phyloP scores from a whole-genome alignment of 345 rosid genomes.

The Moringa oleifera region DNA sequence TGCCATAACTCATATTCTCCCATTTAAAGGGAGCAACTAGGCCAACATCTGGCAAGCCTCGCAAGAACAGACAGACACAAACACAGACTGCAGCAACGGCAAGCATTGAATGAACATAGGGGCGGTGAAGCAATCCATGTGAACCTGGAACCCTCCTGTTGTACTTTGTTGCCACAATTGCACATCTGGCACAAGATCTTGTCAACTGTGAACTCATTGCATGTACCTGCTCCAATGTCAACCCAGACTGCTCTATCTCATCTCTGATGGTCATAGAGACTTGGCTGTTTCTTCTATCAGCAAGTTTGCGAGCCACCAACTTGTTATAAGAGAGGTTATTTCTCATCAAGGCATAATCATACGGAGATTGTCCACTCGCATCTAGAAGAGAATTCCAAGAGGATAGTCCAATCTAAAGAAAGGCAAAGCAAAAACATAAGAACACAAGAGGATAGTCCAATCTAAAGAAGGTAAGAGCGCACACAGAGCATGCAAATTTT shows the following conservation, averaged over 20 bases:
- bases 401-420: conserved; percentile 67
- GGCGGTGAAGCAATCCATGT: conserved; percentile 65
- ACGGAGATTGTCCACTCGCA: conserved; percentile 54
- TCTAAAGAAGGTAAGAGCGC: no score
- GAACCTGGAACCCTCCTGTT: conserved; percentile 38
- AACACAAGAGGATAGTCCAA: no score
- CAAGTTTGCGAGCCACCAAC: conserved; percentile 57
- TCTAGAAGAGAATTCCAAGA: conserved; percentile 66
- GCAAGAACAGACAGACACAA: conserved; percentile 81
- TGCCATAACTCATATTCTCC: conserved; percentile 70
- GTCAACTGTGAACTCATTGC: conserved; percentile 10
- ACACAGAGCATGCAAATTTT: no score
- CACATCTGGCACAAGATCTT: conserved; percentile 58
- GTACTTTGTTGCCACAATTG: conserved; percentile 42
- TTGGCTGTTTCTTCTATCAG: conserved; percentile 63
- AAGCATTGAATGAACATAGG: conserved; percentile 76
- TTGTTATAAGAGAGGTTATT: conserved; percentile 60
- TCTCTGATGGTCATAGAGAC: conserved; percentile 51
- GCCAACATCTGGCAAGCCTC: conserved; percentile 60
- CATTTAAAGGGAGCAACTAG: conserved; percentile 65
- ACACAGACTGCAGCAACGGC: conserved; percentile 88
- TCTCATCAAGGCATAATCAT: conserved; percentile 55
- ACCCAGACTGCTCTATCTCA: conserved; percentile 32
- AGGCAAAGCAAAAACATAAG: no score
- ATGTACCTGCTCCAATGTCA: conserved; percentile 15